Conservation (phyloP, 768 basidiomycete genomes). For the Suillus discolor region DNA sequence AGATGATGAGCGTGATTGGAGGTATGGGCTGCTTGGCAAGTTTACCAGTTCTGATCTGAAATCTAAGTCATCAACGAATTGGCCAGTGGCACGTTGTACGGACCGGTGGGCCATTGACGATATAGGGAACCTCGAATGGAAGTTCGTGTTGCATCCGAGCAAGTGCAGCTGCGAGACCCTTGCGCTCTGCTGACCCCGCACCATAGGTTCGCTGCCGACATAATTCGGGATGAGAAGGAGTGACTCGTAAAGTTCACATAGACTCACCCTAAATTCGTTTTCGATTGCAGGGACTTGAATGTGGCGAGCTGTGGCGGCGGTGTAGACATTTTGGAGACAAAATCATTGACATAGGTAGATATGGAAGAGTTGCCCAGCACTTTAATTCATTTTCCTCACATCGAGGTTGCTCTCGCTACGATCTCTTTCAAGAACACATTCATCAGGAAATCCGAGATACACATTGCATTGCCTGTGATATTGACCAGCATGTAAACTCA, state of each 20-base stretch:
- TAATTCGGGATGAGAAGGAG: neutral
- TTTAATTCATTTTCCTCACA: neutral
- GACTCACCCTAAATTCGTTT: constrained; percentile 91
- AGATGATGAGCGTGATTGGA: constrained; percentile 80
- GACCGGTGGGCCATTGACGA: constrained; percentile 88
- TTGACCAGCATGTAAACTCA: too few relatives aligned
- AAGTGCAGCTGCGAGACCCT: constrained; percentile 70
- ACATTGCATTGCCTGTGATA: too few relatives aligned
- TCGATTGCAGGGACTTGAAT: constrained; percentile 85
- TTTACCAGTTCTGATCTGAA: constrained; percentile 78
- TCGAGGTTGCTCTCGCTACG: too few relatives aligned
- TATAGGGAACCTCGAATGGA: constrained; percentile 91
- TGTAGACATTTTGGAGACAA: constrained; percentile 52
- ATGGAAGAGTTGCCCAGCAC: too few relatives aligned
- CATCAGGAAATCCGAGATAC: too few relatives aligned
- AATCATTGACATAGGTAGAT: constrained; percentile 5
- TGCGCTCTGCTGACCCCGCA: constrained; percentile 77
- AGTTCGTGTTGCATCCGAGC: constrained; percentile 77
- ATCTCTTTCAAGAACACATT: too few relatives aligned
- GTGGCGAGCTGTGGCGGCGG: constrained; percentile 82
- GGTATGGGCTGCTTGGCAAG: constrained; percentile 81
- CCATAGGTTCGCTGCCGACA: constrained; percentile 68
- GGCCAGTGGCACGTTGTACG: constrained; percentile 23
- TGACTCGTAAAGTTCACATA: neutral
- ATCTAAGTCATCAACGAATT: constrained; percentile 5